phyloP scores from a whole-genome alignment of 371 early-diverging fungal species.

The Mycotypha africana region DNA sequence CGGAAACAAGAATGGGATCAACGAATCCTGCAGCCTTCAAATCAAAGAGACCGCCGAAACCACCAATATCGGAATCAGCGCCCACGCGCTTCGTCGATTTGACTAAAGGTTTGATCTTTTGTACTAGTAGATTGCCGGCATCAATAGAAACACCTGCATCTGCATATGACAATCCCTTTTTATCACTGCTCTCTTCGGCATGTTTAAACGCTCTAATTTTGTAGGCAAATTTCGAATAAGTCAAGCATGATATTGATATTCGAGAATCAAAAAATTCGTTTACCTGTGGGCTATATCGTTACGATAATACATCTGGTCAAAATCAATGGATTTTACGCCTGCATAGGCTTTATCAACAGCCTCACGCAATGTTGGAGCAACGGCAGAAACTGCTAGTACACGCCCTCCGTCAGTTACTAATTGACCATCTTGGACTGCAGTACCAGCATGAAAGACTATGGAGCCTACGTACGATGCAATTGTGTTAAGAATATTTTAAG shows the following conservation, averaged over 20 bases:
- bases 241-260: too few species aligned
- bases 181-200: constrained; percentile 38
- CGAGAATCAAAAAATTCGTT: too few species aligned
- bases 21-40: constrained; percentile 85
- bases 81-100: constrained; percentile 89
- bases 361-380: constrained; percentile 60
- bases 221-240: too few species aligned
- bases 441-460: constrained; percentile 93
- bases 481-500: not conserved
- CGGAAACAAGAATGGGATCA: constrained; percentile 91
- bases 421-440: constrained; percentile 46
- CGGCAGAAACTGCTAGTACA: constrained; percentile 89
- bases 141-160: constrained; percentile 96
- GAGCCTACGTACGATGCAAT: constrained; percentile 39
- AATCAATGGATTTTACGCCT: constrained; percentile 63
- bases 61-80: constrained; percentile 95
- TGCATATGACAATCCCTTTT: constrained; percentile 73
- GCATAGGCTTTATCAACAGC: constrained; percentile 77
- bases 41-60: constrained; percentile 97
- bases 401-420: constrained; percentile 93
- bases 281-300: constrained; percentile 87
- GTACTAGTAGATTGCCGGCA: constrained; percentile 91
- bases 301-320: constrained; percentile 84
- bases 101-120: constrained; percentile 92
- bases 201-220: constrained; percentile 57